Base-by-base conservation (phyloP, 352 stramenopile species). In the Globisporangium splendens region DNA sequence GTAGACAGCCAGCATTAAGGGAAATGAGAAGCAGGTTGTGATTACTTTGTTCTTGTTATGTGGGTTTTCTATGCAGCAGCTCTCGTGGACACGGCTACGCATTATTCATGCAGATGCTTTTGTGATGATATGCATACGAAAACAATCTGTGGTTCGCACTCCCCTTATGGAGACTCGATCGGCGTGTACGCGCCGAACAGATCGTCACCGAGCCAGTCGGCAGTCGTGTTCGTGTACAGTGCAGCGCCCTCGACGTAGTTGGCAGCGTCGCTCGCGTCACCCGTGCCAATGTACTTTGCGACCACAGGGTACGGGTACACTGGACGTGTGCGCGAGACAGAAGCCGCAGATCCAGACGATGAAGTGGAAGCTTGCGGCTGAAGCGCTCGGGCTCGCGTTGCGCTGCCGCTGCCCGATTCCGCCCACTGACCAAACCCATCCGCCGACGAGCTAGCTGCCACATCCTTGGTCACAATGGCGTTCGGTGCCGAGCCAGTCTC, bases 401-500 rank as follows among this genome's bases (percentile, higher is more conserved):
- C 47, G 5, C 13, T 10, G 17, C 3, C n/a, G 31, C 49, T 54
- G 17, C 49, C 31, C 4, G 33, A 54, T 39, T 35, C 49, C 15
- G 42, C 44, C 47, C 49, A 54, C 39, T 58, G 52, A 28, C 52
- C 52, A 50, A 56, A 56, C 14, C 46, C 50, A 8, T 22, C 46
- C 13, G 24, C 47, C 0, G 50, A 8, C 1, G 31, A 21, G 21
- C 24, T 31, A 31, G 35, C 33, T 24, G 43, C 38, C 2, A 24
- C 20, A 21, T 51, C 42, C 46, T 68, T 73, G 28, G 62, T 64
- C 42, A 72, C 41, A 43, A 78, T 43, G 13, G 52, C 67, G 38
- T 72, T 61, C 20, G 72, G 70, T 1, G 62, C 68, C 15, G 48
- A 50, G n/a, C 61, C 61, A 5, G 51, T 28, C 55, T 83, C 68